Percentiles rank a stretch among this genome's conserved stretches.
Conservation (phyloP, 2,329 filamentous ascomycete genomes). For the Colletotrichum tropicicola region DNA sequence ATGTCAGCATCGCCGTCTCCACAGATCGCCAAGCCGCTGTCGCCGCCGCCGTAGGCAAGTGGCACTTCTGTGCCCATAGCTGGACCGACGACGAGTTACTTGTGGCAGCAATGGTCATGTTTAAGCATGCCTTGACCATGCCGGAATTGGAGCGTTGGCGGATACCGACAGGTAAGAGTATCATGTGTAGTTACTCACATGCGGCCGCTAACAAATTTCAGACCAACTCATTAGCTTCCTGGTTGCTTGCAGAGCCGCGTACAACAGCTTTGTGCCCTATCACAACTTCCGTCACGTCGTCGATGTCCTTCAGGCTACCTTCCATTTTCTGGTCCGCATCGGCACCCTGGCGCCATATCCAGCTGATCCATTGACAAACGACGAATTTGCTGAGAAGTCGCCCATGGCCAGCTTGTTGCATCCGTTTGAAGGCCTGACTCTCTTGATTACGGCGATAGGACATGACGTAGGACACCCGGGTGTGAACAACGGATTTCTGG, state of each 20-base stretch:
- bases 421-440: conserved; percentile 87
- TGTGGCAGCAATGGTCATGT: conserved; percentile 85
- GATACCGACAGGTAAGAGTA: conserved; percentile 75
- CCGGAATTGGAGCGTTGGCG: conserved; percentile 84
- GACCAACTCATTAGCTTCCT: conserved; percentile 87
- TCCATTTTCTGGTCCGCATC: conserved; percentile 86
- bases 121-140: conserved; percentile 86
- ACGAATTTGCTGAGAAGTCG: conserved; percentile 55
- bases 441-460: conserved; percentile 95
- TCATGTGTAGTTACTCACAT: conserved; percentile 30
- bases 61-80: conserved; percentile 90
- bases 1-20: conserved; percentile 74
- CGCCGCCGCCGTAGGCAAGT: conserved; percentile 75
- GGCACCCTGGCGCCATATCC: conserved; percentile 78
- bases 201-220: conserved; percentile 53
- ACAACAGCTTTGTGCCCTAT: conserved; percentile 95
- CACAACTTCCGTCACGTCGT: conserved; percentile 99
- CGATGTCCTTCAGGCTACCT: conserved; percentile 93
- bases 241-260: conserved; percentile 89
- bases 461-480: conserved; percentile 98
- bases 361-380: conserved; percentile 32
- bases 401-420: conserved; percentile 79
- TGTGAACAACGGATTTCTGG: conserved; percentile 96
- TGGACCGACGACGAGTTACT: conserved; percentile 92
- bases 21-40: conserved; percentile 72